Percentiles rank a stretch among this genome's conserved stretches.
Evolutionary conservation across 768 basidiomycete species (phyloP).

Genomic region (Hygrophoropsis aurantiaca): DNA sequence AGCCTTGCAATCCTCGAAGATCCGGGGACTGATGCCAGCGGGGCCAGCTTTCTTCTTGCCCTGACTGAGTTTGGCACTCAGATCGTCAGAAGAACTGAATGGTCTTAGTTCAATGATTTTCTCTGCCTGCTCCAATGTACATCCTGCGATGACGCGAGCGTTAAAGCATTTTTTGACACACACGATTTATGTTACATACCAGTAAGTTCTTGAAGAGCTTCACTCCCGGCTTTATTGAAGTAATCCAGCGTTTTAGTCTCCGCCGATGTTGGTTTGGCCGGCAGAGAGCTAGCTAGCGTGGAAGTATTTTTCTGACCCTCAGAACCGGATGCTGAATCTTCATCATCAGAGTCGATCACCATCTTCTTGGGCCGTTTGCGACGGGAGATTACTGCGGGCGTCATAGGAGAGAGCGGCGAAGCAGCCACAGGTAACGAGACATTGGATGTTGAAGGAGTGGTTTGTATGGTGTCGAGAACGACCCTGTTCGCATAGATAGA

Average conservation of each 20-base stretch:
- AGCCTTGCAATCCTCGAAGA: conserved; percentile 87
- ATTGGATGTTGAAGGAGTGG: conserved; percentile 41
- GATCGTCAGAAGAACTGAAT: conserved; percentile 72
- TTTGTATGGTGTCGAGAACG: conserved; percentile 45
- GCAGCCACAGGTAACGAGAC: conserved; percentile 33
- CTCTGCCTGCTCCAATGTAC: conserved; percentile 76
- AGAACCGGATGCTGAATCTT: conserved; percentile 50
- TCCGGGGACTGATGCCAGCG: conserved; percentile 79
- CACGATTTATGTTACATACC: conserved; percentile 44
- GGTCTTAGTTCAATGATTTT: conserved; percentile 79
- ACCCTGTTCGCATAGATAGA: conserved; percentile 74
- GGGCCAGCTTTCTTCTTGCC: conserved; percentile 86
- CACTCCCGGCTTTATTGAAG: conserved; percentile 61
- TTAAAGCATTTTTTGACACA: not conserved
- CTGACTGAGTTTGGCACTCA: conserved; percentile 74
- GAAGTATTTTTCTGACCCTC: conserved; percentile 41
- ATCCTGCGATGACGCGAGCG: conserved; percentile 47
- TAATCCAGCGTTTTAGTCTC: conserved; percentile 61
- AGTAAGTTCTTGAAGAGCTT: conserved; percentile 72
- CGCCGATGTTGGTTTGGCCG: conserved; percentile 35
- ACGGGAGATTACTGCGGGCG: conserved; percentile 43
- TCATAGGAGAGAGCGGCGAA: conserved; percentile 38
- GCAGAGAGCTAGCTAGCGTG: no score
- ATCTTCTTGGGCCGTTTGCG: conserved; percentile 57
- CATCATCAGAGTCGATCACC: conserved; percentile 68